phyloP scores from a whole-genome alignment of 768 basidiomycete genomes.

The Lepiota subincarnata region DNA sequence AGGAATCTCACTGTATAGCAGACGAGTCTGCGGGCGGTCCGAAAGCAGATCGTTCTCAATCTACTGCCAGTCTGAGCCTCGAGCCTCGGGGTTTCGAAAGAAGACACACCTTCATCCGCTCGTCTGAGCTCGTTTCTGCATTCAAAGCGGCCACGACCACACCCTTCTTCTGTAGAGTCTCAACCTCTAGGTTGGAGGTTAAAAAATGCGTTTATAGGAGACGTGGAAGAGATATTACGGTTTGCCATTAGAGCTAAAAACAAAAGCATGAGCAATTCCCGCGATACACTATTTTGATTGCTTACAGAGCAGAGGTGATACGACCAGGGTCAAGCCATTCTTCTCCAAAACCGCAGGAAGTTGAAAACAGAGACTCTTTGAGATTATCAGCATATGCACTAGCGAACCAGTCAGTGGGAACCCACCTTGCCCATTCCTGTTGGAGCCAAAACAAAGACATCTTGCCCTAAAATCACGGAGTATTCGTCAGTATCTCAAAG shows the following conservation, averaged over 20 bases:
- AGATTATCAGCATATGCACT: not conserved
- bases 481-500: not conserved
- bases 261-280: not conserved
- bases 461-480: slow-evolving; percentile 41
- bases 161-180: slow-evolving; percentile 48
- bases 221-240: slow-evolving; percentile 36
- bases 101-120: slow-evolving; percentile 49
- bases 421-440: slow-evolving; percentile 87
- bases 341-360: slow-evolving; percentile 68
- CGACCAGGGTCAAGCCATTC: slow-evolving; percentile 69
- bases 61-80: slow-evolving; percentile 28
- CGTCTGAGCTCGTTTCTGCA: slow-evolving; percentile 55
- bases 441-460: slow-evolving; percentile 78
- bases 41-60: slow-evolving; percentile 59
- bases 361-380: slow-evolving; percentile 81
- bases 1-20: slow-evolving; percentile 64
- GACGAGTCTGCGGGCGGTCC: slow-evolving; percentile 50
- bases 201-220: not conserved
- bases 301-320: slow-evolving; percentile 74
- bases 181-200: slow-evolving; percentile 47
- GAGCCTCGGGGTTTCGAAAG: too few species aligned
- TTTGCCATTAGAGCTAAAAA: slow-evolving; percentile 74
- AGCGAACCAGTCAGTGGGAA: not conserved
- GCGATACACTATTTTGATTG: not conserved
- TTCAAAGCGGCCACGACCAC: slow-evolving; percentile 59